phyloP scores from a whole-genome alignment of 768 basidiomycete genomes.

The Russula foetens region DNA sequence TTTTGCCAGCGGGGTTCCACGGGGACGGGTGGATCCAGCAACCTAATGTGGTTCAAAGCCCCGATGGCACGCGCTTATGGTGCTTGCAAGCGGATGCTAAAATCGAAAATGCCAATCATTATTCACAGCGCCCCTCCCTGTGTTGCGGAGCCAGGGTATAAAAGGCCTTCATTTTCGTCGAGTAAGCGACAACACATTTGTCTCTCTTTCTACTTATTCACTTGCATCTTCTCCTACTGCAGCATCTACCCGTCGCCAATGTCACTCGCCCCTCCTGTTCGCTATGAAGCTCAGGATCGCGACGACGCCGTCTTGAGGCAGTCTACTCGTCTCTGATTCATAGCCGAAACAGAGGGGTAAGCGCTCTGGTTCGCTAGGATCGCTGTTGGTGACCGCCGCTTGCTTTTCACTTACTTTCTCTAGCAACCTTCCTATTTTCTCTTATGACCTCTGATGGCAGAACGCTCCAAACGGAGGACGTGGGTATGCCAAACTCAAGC shows the following conservation, averaged over 20 bases:
- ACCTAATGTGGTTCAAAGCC: slow-evolving; percentile 1
- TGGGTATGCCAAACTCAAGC: too few species aligned
- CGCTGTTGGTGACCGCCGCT: not conserved
- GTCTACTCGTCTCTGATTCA: slow-evolving; percentile 14
- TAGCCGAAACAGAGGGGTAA: slow-evolving; percentile 18
- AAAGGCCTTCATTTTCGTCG: not conserved
- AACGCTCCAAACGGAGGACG: too few species aligned
- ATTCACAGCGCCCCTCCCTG: not conserved
- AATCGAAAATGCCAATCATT: slow-evolving; percentile 5
- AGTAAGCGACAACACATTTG: not conserved
- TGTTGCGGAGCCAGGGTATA: slow-evolving; percentile 4
- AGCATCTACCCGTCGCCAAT: not conserved
- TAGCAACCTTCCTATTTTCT: not conserved
- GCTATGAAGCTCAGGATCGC: slow-evolving; percentile 14
- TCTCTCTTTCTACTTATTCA: not conserved
- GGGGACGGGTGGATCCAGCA: slow-evolving; percentile 4
- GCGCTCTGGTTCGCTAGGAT: slow-evolving; percentile 5
- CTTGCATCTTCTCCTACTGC: not conserved
- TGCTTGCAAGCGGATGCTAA: slow-evolving; percentile 1
- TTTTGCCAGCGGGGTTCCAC: not conserved
- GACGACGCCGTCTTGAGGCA: slow-evolving; percentile 3
- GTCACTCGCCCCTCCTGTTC: slow-evolving; percentile 7
- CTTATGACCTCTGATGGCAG: not conserved
- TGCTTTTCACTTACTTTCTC: not conserved
- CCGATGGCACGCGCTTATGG: slow-evolving; percentile 1